A percentile compares a stretch with the other conserved stretches of the same genome.
Conservation (phyloP, 805 yeast species). For the Lipomyces chichibuensis region DNA sequence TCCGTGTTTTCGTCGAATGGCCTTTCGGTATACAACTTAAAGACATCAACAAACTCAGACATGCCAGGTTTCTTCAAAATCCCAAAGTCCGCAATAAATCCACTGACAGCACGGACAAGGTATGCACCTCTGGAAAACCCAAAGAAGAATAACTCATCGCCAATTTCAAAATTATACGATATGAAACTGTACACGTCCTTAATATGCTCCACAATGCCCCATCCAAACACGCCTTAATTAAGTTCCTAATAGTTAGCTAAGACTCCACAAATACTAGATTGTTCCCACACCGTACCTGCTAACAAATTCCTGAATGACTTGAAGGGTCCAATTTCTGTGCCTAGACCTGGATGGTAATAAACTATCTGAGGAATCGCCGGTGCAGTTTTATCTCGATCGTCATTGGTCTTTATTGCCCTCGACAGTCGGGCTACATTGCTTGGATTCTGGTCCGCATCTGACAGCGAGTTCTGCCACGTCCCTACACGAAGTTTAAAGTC, state of each 20-base stretch:
- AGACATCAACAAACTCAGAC: constrained; percentile 22
- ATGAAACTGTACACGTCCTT: constrained; percentile 24
- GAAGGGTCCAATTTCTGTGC: constrained; percentile 7
- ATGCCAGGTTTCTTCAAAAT: constrained; percentile 22
- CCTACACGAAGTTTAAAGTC: constrained; percentile 6
- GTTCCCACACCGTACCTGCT: background rate
- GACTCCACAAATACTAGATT: background rate
- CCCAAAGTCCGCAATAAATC: constrained; percentile 24
- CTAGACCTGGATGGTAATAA: constrained; percentile 23
- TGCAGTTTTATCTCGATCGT: background rate
- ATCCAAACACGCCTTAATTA: constrained; percentile 6
- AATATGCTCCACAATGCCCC: constrained; percentile 18
- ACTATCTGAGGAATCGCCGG: constrained; percentile 17
- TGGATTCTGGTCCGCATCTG: constrained; percentile 10
- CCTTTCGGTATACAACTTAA: constrained; percentile 10
- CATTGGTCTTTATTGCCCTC: constrained; percentile 20
- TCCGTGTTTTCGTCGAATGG: background rate
- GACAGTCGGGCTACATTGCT: constrained; percentile 27
- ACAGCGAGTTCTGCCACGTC: constrained; percentile 28
- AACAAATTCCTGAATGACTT: background rate
- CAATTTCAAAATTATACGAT: constrained; percentile 25
- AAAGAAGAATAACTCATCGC: constrained; percentile 31
- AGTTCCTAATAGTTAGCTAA: background rate
- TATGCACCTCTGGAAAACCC: constrained; percentile 33
- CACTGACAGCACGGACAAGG: constrained; percentile 23